Evolutionary conservation across 1,284 basidiomycete genomes (phyloP).

Genomic region (Moesziomyces sp.): DNA sequence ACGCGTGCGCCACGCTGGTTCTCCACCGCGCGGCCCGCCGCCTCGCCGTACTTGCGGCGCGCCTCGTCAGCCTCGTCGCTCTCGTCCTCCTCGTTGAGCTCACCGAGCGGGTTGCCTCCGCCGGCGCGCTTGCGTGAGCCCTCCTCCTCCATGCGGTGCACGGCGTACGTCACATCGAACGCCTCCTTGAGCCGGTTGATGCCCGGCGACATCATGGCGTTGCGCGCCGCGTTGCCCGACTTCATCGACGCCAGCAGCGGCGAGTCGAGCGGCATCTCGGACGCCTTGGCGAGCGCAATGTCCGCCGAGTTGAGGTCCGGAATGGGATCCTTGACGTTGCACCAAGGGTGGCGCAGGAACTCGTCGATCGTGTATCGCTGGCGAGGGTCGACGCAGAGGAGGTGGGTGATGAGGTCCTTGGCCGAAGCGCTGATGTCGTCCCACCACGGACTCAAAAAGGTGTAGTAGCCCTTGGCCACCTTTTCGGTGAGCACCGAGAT

Average conservation of each 20-base stretch:
- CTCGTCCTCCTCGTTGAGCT: slow-evolving; percentile 89
- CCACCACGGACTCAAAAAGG: slow-evolving; percentile 99
- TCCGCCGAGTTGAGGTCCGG: slow-evolving; percentile 64
- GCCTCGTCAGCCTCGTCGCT: slow-evolving; percentile 68
- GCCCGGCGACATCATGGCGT: slow-evolving; percentile 83
- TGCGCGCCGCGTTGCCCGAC: slow-evolving; percentile 69
- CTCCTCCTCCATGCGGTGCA: slow-evolving; percentile 99
- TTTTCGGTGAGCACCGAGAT: slow-evolving; percentile 98
- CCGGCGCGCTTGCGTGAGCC: slow-evolving; percentile 75
- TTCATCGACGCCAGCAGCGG: slow-evolving; percentile 85
- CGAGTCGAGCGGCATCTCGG: slow-evolving; percentile 81
- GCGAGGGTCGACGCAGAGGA: slow-evolving; percentile 93
- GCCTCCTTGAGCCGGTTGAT: slow-evolving; percentile 87
- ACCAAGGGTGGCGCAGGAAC: slow-evolving; percentile 97
- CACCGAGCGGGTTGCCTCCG: slow-evolving; percentile 73
- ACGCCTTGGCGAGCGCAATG: slow-evolving; percentile 59
- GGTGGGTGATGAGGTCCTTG: slow-evolving; percentile 93
- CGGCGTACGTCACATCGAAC: slow-evolving; percentile 98
- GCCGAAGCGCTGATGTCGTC: slow-evolving; percentile 91
- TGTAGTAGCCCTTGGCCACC: slow-evolving; percentile 96
- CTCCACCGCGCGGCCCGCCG: slow-evolving; percentile 63
- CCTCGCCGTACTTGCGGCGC: slow-evolving; percentile 64
- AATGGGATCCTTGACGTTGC: slow-evolving; percentile 71
- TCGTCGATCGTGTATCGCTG: slow-evolving; percentile 98
- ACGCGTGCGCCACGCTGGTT: slow-evolving; percentile 51